Evolutionary conservation across 768 basidiomycete species (phyloP).

Genomic region (Russula sp.): DNA sequence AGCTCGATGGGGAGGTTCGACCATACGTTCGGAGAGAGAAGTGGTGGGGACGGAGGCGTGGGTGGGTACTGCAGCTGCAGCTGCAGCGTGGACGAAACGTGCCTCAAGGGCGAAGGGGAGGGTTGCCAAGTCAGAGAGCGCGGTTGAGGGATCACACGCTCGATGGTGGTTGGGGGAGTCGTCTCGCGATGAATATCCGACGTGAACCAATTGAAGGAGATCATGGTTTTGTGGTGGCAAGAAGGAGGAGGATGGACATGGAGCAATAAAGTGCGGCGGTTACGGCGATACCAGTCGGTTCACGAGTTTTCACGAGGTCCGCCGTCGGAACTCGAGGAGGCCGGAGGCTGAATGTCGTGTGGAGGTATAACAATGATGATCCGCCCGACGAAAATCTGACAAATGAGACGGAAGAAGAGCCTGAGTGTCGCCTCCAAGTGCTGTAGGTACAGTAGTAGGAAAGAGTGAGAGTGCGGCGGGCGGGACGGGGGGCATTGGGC

Average conservation of each 20-base stretch:
- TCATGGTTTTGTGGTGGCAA: background rate
- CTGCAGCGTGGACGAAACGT: constrained; percentile 1
- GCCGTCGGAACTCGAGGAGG: background rate
- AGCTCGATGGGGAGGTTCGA: constrained; percentile 18
- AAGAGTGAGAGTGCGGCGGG: background rate
- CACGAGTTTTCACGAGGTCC: background rate
- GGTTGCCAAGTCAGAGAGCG: constrained; percentile 18
- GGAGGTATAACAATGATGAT: too few species aligned
- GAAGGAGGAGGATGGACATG: background rate
- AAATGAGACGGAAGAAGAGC: background rate
- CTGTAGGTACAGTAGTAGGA: too few species aligned
- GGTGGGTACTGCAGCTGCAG: background rate
- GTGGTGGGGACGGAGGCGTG: background rate
- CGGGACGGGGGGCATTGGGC: background rate
- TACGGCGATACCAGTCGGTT: background rate
- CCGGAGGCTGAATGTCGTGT: too few species aligned
- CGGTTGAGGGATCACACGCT: background rate
- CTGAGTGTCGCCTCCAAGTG: background rate
- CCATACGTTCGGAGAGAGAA: constrained; percentile 8
- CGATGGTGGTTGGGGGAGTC: background rate
- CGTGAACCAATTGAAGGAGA: constrained; percentile 6
- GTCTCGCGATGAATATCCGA: background rate
- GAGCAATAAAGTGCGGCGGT: background rate
- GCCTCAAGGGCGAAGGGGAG: constrained; percentile 11
- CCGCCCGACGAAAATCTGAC: background rate